Evolutionary conservation across 805 yeast species (phyloP), one percentile per base, ranked within the genome.

Genomic region (Ogataea nakhonphanomensis): DNA sequence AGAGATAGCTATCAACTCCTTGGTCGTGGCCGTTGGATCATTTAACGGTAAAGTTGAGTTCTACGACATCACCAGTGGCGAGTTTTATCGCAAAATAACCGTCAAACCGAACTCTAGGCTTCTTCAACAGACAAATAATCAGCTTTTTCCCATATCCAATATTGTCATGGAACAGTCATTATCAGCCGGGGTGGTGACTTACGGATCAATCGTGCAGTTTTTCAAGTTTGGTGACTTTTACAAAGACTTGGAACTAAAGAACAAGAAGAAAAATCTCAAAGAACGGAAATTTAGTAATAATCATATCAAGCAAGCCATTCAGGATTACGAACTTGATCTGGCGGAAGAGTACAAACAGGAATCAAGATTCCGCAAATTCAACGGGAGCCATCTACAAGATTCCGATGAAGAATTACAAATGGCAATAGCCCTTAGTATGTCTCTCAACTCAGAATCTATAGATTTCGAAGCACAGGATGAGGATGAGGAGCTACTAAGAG

Each of bases 221-320:
- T 74, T 74, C 48, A 69, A 66, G 39, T 68, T 71, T 58, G 79
- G 77, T 1, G 69, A 66, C 25, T 49, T 51, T 13, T 54, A 56
- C 31, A 39, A 49, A 15, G 50, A 48, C 13, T 36, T 39, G 21
- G 48, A 44, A 20, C 11, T 35, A 31, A 49, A 41, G 41, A 46
- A 31, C 44, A 50, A 35, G 35, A 47, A 43, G 22, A 44, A 39
- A 22, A 40, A 45, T 7, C 45, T 44, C 52, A 39, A 47, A 8
- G 61, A 61, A 10, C 43, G 51, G 22, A 64, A 66, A 45, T 51
- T 50, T 24, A 49, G 53, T 36, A 54, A 43, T 37, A 55, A 48
- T 54, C 62, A 43, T 57, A 61, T 50, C 49, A 61, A 45, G 62
- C 61, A 24, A 65, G 65, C 54, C 27, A 50, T 62, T n/a, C 48